Evolutionary conservation across 2,329 filamentous ascomycete species (phyloP), one percentile per base, ranked within the genome.

Genomic region (Botrytis fragariae): DNA sequence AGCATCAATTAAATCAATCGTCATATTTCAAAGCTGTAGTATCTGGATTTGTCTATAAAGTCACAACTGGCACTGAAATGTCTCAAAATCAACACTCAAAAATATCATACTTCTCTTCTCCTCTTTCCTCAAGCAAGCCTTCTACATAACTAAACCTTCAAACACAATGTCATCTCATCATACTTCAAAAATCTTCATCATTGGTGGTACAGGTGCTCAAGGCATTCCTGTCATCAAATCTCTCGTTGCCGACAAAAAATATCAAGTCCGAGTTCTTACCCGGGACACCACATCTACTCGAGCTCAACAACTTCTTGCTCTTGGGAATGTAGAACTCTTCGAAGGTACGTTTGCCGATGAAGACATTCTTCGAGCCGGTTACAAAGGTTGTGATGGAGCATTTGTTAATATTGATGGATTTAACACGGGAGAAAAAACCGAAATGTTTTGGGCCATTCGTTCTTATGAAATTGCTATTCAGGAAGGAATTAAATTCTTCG

Each of bases 401-500:
- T 88, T 86, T 75, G 80, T 88, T 65, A 88, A 88, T 77, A 84
- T 87, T 60, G 86, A 88, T 75, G 85, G 86, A 22, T 87, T 87
- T 78, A 87, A 86, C 74, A 80, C 81, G 37, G 87, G 86, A 48
- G 86, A 87, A 78, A 87, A 87, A 76, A 82, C 82, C 0, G 86
- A 88, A 77, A 83, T 83, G 2, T 88, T 82, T 77, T 88, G 83
- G 84, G 79, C 82, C 9, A 81, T 86, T 65, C 80, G 85, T 59
- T 75, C 81, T 71, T 83, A 85, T 78, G 80, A 84, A 75, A 74
- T 84, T 57, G 81, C 82, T 8, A 80, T 86, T 72, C 85, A 85
- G 74, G 81, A 84, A 35, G 80, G 83, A 22, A 76, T 85, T 72
- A 77, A 82, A 78, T 82, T 84, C 77, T 84, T 85, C 76, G 81